A percentile compares a stretch with the other conserved stretches of the same genome.
Evolutionary conservation across 306 rosid genomes (phyloP).

Genomic region (Citrullus colocynthis): DNA sequence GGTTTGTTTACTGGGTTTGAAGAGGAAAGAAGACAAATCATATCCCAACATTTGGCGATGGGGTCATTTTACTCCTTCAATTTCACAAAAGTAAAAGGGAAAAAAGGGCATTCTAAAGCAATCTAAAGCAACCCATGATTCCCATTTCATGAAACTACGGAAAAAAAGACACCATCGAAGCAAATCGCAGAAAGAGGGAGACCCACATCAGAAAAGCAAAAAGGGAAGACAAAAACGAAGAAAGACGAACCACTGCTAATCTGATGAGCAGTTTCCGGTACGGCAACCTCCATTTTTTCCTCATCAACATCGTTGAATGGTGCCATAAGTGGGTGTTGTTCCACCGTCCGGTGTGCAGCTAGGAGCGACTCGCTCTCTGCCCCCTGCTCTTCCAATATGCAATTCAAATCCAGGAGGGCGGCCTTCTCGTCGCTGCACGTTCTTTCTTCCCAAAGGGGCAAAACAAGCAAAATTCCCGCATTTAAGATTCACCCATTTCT

Average conservation of each 20-base stretch:
- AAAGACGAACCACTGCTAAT: slow-evolving; percentile 49
- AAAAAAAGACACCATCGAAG: not conserved
- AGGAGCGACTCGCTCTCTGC: slow-evolving; percentile 2
- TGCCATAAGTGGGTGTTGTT: not conserved
- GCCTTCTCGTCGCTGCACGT: not conserved
- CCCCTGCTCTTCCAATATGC: not conserved
- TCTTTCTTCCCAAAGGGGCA: not conserved
- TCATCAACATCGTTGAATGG: slow-evolving; percentile 7
- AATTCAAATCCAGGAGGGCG: slow-evolving; percentile 22
- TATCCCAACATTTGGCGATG: not conserved
- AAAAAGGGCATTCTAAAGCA: not conserved
- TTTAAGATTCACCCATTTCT: not conserved
- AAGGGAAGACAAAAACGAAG: not conserved
- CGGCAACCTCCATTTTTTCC: slow-evolving; percentile 11
- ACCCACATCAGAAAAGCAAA: not conserved
- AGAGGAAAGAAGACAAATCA: not conserved
- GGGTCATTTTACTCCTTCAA: not conserved
- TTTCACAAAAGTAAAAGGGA: not conserved
- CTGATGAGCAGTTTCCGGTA: slow-evolving; percentile 78
- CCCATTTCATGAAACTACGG: no score
- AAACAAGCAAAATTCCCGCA: not conserved
- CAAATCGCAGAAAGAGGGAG: not conserved
- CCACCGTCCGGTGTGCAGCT: not conserved
- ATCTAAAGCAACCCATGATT: not conserved
- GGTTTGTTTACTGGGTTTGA: not conserved